Conservation (phyloP, 176 grass and related monocot species). For the Triticum timopheevii region DNA sequence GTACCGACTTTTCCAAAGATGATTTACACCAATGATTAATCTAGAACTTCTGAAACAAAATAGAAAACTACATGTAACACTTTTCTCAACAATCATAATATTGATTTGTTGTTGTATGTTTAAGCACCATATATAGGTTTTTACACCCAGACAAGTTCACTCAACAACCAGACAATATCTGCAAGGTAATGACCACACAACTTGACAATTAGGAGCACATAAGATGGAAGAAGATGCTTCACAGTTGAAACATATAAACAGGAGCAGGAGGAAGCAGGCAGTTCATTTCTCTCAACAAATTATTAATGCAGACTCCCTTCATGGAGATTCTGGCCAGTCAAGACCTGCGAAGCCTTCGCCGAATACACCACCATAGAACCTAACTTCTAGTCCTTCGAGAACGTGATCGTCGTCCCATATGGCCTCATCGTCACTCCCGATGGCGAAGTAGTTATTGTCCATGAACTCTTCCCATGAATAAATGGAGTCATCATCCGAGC, state of each 20-base stretch:
- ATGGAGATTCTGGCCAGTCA: constrained; percentile 92
- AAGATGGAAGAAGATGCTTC: background rate
- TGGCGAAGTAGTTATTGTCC: constrained; percentile 44
- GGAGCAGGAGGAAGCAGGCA: background rate
- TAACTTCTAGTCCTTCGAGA: constrained; percentile 61
- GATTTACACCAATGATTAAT: background rate
- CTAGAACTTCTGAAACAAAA: background rate
- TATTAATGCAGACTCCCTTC: background rate
- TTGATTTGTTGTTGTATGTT: no score
- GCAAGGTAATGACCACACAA: background rate
- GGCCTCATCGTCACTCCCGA: constrained; percentile 60
- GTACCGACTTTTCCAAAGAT: no score
- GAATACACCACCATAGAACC: constrained; percentile 74
- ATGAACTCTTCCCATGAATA: constrained; percentile 75
- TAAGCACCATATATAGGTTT: no score
- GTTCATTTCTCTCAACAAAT: background rate
- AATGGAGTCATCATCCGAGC: constrained; percentile 65
- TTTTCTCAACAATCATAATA: no score
- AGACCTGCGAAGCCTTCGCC: constrained; percentile 55
- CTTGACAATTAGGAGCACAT: constrained; percentile 1
- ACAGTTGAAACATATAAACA: background rate
- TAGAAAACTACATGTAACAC: no score
- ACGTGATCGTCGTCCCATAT: constrained; percentile 82
- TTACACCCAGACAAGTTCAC: no score
- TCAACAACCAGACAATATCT: constrained; percentile 24